Evolutionary conservation across 305 asterid species (phyloP), one percentile per base, ranked within the genome.

Genomic region (Fraxinus ornus): DNA sequence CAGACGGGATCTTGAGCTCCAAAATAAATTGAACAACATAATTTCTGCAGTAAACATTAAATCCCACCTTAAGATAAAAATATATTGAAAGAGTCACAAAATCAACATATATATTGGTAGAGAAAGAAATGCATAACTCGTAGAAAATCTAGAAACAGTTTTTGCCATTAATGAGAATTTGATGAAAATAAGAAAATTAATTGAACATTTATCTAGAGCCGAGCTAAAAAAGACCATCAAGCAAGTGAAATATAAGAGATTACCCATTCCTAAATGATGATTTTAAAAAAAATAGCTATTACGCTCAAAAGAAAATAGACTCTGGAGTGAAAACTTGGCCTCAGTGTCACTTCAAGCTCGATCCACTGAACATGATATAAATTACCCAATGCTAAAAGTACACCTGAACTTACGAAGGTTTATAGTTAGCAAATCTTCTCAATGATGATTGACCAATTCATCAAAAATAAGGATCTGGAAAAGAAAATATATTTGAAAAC

Each of bases 1-100:
- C 93, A 76, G 93, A 91, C 76, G 96, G 92, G 78, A 88, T 86
- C 88, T 89, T 81, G 47, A 89, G 92, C 84, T 95, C 98, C 90
- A 95, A 90, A 81, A 95, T 90, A 80, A 86, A 94, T 89, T 95
- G 98, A 84, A 95, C 91, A 41, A 94, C 97, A 75, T 94, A 94
- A 77, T 95, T 95, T 88, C 98, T 95, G 96, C 86, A 78, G 22
- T 39, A 41, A 75, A 15, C 36, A 83, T 85, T 60, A 79, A 26
- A 37, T 24, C 7, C 4, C 12, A 26, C 77, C 68, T 55, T 79
- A 26, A 72, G 75, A 28, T 70, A 30, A 78, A 44, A 81, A 75
- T 55, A 9, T 49, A 15, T 49, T 17, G 33, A 60, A 44, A 49
- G 41, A 70, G 37, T 35, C 10, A 19, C 17, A 75, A 68, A 66